Conservation (phyloP, 352 stramenopile species). For the Discostella stelligera region DNA sequence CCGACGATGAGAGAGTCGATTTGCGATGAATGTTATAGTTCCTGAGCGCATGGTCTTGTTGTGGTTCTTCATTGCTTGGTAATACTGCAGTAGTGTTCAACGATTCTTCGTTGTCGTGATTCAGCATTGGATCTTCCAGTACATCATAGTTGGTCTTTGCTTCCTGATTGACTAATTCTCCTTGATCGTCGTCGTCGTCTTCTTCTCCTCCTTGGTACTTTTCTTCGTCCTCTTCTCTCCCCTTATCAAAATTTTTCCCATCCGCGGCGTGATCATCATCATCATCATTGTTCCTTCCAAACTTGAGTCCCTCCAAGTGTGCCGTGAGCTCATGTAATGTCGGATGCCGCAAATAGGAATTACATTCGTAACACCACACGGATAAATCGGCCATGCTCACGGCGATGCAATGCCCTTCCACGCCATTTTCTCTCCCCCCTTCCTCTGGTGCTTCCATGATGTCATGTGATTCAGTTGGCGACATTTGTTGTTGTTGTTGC, state of each 20-base stretch:
- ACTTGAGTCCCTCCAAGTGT: conserved; percentile 65
- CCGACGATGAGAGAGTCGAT: too few species aligned
- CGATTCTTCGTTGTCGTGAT: background rate
- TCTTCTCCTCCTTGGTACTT: background rate
- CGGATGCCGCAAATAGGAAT: conserved; percentile 54
- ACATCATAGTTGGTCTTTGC: background rate
- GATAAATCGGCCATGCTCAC: conserved; percentile 70
- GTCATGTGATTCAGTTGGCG: background rate
- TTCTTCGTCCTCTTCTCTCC: background rate
- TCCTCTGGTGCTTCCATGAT: background rate
- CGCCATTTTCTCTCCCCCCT: background rate
- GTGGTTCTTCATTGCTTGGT: background rate
- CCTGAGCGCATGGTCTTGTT: too few species aligned
- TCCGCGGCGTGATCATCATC: background rate
- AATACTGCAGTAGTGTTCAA: background rate
- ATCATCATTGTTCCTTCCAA: conserved; percentile 19
- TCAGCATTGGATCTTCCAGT: background rate
- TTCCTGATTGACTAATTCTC: background rate
- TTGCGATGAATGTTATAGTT: too few species aligned
- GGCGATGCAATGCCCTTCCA: conserved; percentile 59
- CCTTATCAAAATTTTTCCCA: background rate
- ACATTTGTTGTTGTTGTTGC: too few species aligned
- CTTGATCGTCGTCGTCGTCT: background rate
- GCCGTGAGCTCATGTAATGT: conserved; percentile 41
- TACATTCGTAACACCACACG: conserved; percentile 77